Percentiles rank a stretch among this genome's conserved stretches.
These are phyloP conservation scores for Penicillium occitanis DNA, from an alignment of 2,329 filamentous ascomycete species.

Conservation along the genomic window DNA sequence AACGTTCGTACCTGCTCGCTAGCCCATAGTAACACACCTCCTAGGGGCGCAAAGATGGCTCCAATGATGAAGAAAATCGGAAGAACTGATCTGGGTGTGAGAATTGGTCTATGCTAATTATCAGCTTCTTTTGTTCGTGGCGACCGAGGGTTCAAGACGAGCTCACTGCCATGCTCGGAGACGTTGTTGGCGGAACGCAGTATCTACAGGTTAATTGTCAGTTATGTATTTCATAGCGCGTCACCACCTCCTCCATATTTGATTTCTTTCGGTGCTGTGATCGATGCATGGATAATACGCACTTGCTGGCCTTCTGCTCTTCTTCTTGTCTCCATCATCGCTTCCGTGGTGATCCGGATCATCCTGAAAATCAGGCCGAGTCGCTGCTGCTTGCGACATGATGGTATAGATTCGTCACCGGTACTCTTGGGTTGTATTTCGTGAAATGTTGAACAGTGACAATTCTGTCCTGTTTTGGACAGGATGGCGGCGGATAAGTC, in stretches of 20 bases:
- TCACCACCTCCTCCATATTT: neutral
- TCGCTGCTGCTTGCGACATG: conserved; percentile 47
- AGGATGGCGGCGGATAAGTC: conserved; percentile 1
- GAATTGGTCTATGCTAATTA: conserved; percentile 68
- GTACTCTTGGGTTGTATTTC: neutral
- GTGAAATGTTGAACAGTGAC: neutral
- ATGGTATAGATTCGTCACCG: conserved; percentile 19
- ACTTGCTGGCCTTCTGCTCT: conserved; percentile 92
- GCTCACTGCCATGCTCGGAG: conserved; percentile 97
- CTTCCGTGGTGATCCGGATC: conserved; percentile 44
- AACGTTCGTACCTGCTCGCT: conserved; percentile 66
- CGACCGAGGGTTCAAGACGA: neutral
- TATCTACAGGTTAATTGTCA: conserved; percentile 59
- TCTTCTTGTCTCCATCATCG: conserved; percentile 66
- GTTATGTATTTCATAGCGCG: neutral
- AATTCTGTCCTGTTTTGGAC: conserved; percentile 12
- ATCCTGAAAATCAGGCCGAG: conserved; percentile 45
- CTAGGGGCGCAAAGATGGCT: conserved; percentile 90
- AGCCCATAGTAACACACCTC: conserved; percentile 80
- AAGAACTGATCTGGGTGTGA: conserved; percentile 90
- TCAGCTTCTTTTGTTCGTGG: neutral
- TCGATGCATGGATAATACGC: conserved; percentile 34
- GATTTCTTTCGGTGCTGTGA: neutral
- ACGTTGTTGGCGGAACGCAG: conserved; percentile 93
- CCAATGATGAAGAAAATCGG: conserved; percentile 89